Evolutionary conservation across 805 yeast genomes (phyloP).

Genomic region (Cyberlindnera saturnus): DNA sequence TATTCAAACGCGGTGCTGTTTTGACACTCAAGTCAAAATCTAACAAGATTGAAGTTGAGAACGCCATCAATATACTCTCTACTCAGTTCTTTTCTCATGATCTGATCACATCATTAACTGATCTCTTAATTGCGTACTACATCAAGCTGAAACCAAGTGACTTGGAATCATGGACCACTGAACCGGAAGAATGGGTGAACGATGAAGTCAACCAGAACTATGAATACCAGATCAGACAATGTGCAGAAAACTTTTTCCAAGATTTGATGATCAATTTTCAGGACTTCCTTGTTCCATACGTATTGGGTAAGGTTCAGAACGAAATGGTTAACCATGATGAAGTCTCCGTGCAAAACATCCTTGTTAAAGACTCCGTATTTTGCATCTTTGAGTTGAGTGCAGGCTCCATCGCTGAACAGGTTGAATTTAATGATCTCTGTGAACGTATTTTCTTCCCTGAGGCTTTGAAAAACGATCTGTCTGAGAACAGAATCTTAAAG

Average conservation of each 20-base stretch:
- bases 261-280: slow-evolving; percentile 64
- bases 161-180: slow-evolving; percentile 72
- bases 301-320: slow-evolving; percentile 51
- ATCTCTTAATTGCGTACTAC: slow-evolving; percentile 66
- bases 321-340: slow-evolving; percentile 29
- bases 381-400: slow-evolving; percentile 81
- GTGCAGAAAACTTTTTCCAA: slow-evolving; percentile 81
- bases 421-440: slow-evolving; percentile 64
- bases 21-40: slow-evolving; percentile 52
- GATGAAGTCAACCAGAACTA: slow-evolving; percentile 73
- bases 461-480: slow-evolving; percentile 32
- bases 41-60: slow-evolving; percentile 57
- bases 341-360: slow-evolving; percentile 39
- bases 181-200: slow-evolving; percentile 91
- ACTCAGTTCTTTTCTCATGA: slow-evolving; percentile 52
- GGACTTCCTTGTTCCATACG: slow-evolving; percentile 44
- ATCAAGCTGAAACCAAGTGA: slow-evolving; percentile 69
- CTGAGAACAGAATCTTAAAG: slow-evolving; percentile 56
- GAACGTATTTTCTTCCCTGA: slow-evolving; percentile 63
- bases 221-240: slow-evolving; percentile 80
- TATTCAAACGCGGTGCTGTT: slow-evolving; percentile 62
- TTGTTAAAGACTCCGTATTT: slow-evolving; percentile 72
- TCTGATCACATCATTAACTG: slow-evolving; percentile 52
- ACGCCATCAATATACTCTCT: slow-evolving; percentile 48
- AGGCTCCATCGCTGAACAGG: slow-evolving; percentile 52